These are phyloP conservation scores for Poa annua DNA, from an alignment of 176 grass and related monocot genomes.

Conservation along the genomic window DNA sequence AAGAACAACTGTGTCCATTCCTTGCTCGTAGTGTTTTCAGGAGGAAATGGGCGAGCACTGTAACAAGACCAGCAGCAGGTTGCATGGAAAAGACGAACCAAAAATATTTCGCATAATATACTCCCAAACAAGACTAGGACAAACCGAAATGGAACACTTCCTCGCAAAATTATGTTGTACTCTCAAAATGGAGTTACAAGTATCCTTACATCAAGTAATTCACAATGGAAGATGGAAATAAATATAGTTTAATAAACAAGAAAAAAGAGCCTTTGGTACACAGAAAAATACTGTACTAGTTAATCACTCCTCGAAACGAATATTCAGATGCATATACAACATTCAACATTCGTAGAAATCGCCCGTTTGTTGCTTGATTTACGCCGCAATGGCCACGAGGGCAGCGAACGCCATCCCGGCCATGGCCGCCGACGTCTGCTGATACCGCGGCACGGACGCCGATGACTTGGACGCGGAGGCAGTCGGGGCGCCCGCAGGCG, in stretches of 20 bases:
- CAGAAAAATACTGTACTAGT: neutral
- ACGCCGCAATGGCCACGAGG: constrained; percentile 39
- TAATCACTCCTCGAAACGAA: constrained; percentile 23
- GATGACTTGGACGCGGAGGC: neutral
- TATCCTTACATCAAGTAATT: constrained; percentile 13
- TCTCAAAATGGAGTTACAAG: constrained; percentile 26
- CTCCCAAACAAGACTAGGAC: neutral
- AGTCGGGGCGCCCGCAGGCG: constrained; percentile 27
- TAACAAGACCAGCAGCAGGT: neutral
- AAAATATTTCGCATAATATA: neutral
- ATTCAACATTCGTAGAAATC: constrained; percentile 10
- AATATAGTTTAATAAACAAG: neutral
- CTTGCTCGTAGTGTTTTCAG: neutral
- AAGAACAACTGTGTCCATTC: neutral
- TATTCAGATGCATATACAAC: neutral
- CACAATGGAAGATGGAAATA: neutral
- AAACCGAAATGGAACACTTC: neutral
- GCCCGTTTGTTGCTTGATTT: constrained; percentile 19
- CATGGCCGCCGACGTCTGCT: constrained; percentile 21
- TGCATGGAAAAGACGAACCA: neutral
- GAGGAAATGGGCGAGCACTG: neutral
- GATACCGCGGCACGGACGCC: constrained; percentile 2
- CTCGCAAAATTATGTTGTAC: neutral
- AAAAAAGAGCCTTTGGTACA: neutral
- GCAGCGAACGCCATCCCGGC: constrained; percentile 41